Evolutionary conservation across 169 alveolate species (phyloP), one percentile per base, ranked within the genome.

Genomic region (Plasmodium berghei): DNA sequence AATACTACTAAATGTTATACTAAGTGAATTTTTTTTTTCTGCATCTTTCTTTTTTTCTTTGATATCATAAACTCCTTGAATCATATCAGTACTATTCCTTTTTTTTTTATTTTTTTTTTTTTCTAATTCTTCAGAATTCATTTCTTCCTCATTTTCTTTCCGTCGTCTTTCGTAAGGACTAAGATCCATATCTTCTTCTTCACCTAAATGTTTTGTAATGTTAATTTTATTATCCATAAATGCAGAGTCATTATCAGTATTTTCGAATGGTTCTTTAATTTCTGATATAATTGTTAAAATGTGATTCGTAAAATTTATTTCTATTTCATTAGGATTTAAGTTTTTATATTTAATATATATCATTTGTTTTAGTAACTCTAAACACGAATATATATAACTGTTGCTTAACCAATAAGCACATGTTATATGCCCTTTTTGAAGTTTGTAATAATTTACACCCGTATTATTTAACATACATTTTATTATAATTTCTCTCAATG

Each of bases 381-480:
- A n/a, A 40, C 90, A 83, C 5, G 90, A 72, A 14, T 83, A 83
- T 22, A 69, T 46, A 49, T 83, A 83, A 34, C 85, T 69, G 62
- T 72, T 83, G 42, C 90, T 83, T 52, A 83, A 46, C 90, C 90
- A 83, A 24, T 83, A 70, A 1, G 90, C 90, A 69, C 90, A 83
- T 49, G 83, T 70, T 14, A 83, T 69, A 48, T 83, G 90, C 2
- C 90, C 90, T 46, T 69, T 83, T 64, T 83, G 90, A 34, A 83
- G n/a, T 70, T 70, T 83, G 28, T 83, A 83, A 61, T 83, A 69
- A 83, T 69, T 83, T 10, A 83, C 90, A 1, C 90, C 90, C 2
- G 90, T 66, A 61, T 70, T 70, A 72, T 83, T 69, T 4, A 83
- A 48, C 86, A 83, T 69, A 42, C 90, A 67, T 83, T 83, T 83